These are phyloP conservation scores for Aspergillus eucalypticola DNA, from an alignment of 2,329 filamentous ascomycete genomes.

Conservation along the genomic window DNA sequence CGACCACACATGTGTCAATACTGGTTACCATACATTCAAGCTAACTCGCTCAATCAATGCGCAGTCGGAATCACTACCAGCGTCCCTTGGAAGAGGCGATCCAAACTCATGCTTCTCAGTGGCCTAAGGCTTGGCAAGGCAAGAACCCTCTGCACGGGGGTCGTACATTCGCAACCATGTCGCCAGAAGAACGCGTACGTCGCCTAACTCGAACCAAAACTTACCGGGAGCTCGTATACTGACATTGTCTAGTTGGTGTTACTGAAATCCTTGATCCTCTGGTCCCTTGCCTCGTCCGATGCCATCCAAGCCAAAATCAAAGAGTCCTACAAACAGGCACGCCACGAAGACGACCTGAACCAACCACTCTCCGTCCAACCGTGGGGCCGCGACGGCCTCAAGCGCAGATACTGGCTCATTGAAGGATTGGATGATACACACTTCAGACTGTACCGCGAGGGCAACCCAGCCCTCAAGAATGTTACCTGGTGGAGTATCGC, in stretches of 20 bases:
- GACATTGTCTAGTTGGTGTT: slow-evolving; percentile 67
- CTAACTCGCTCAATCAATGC: slow-evolving; percentile 30
- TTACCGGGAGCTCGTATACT: slow-evolving; percentile 9
- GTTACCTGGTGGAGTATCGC: slow-evolving; percentile 93
- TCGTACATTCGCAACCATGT: slow-evolving; percentile 79
- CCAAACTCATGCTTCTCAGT: slow-evolving; percentile 79
- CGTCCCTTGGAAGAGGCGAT: slow-evolving; percentile 93
- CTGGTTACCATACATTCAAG: slow-evolving; percentile 14
- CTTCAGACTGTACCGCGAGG: slow-evolving; percentile 92
- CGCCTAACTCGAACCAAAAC: slow-evolving; percentile 7
- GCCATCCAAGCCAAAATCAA: slow-evolving; percentile 77
- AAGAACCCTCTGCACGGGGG: slow-evolving; percentile 81
- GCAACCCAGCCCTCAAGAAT: slow-evolving; percentile 73
- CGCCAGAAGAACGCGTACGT: slow-evolving; percentile 74
- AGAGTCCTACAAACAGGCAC: slow-evolving; percentile 82
- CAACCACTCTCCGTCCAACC: slow-evolving; percentile 86
- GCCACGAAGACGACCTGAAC: slow-evolving; percentile 75
- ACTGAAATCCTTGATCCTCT: slow-evolving; percentile 78
- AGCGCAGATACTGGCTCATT: slow-evolving; percentile 88
- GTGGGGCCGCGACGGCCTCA: slow-evolving; percentile 87
- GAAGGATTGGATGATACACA: slow-evolving; percentile 92
- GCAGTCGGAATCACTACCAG: slow-evolving; percentile 85
- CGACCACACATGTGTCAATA: not conserved
- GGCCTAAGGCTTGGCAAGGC: slow-evolving; percentile 79
- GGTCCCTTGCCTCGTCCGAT: slow-evolving; percentile 88